A percentile compares a stretch with the other conserved stretches of the same genome.
phyloP scores from a whole-genome alignment of 2,329 filamentous ascomycete species.

The Paramyrothecium sp. region DNA sequence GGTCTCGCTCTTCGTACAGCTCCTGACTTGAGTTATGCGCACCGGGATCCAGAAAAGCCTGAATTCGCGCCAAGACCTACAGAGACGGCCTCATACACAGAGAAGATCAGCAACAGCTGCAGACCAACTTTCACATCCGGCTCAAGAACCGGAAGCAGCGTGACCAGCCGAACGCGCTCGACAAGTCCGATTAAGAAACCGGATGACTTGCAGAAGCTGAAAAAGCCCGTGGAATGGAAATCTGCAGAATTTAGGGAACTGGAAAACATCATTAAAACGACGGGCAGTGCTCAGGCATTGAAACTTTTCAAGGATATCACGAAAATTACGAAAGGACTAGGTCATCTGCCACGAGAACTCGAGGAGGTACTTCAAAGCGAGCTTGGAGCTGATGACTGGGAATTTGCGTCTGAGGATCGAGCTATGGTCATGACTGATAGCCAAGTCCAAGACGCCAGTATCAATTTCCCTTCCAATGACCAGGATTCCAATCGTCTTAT shows the following conservation, averaged over 20 bases:
- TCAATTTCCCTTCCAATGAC: neutral
- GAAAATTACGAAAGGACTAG: neutral
- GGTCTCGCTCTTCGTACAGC: neutral
- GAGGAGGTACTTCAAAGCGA: neutral
- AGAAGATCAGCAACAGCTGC: neutral
- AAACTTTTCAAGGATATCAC: neutral
- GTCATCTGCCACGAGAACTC: neutral
- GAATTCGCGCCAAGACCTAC: neutral
- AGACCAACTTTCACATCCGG: neutral
- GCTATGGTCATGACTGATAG: neutral
- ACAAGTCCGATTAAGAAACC: neutral
- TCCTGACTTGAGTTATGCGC: neutral
- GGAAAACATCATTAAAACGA: neutral
- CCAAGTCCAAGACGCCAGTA: neutral
- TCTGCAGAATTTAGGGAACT: neutral
- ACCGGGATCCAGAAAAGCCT: neutral
- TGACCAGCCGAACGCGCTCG: neutral
- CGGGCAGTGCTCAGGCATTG: neutral
- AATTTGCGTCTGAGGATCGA: neutral
- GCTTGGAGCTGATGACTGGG: neutral
- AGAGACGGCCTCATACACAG: neutral
- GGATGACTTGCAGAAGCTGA: neutral
- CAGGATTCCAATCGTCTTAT: neutral
- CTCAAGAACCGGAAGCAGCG: neutral
- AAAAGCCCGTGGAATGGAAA: neutral